Base-by-base conservation (phyloP, 805 yeast species). In the Wickerhamiella bombiphila region DNA sequence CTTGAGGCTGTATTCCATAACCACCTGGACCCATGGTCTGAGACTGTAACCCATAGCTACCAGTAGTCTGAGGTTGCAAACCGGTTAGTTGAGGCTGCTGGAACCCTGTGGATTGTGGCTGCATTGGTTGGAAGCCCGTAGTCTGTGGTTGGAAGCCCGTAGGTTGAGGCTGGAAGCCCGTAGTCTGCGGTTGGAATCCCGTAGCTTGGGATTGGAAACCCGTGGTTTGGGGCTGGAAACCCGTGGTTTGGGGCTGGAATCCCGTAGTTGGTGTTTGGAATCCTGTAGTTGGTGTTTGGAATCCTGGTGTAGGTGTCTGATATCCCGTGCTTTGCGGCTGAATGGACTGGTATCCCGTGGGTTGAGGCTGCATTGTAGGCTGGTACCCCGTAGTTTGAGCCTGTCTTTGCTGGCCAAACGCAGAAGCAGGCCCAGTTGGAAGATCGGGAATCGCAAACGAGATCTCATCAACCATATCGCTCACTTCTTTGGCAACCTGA, bases 381-480 rank as follows among this genome's bases (percentile, higher is more conserved):
- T 62, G 48, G n/a, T n/a, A 49, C 32, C 45, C 48, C 22, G 42
- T 50, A 8, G 30, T 9, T 17, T 42, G 47, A 4, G 43, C 25
- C 15, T 24, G 5, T 9, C 37, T 8, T 14, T 15, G 32, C 30
- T 30, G 8, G 22, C n/a, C 36, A 14, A 24, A 34, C 9, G 25
- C 37, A 22, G 19, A 22, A 21, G 32, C 54, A 49, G 26, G 33
- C 15, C 57, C 58, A 32, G 56, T 54, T 32, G 43, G 22, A 7
- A 49, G 14, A 32, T 76, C 88, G 1, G 81, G 83, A 37, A 82
- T 72, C 36, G 74, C 66, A 53, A 85, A 78, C 50, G 74, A 80
- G 50, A 88, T 86, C 22, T 83, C 81, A 57, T 85, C 95, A 29
- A 86, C 86, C 60, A 86, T 80, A 42, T 91, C 78, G 42, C 76